Percentiles rank a stretch among this genome's conserved stretches.
Conservation (phyloP, 148 eudicot genomes). For the Diospyros lotus region DNA sequence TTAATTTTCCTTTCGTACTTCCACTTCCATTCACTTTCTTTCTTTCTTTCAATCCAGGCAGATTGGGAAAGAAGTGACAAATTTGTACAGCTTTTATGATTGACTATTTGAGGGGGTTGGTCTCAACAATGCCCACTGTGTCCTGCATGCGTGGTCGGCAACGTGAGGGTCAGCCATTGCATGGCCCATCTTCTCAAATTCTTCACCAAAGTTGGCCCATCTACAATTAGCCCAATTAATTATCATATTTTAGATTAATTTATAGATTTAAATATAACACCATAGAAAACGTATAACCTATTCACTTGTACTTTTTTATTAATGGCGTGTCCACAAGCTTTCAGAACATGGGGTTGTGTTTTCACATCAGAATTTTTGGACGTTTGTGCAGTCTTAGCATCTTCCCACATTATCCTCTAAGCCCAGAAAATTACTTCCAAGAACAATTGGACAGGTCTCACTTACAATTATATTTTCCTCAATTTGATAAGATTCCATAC, state of each 20-base stretch:
- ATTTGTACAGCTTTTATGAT: neutral
- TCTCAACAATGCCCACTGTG: neutral
- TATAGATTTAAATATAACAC: no score
- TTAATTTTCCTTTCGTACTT: no score
- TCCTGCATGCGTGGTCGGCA: constrained; percentile 2
- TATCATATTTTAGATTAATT: no score
- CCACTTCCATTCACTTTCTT: no score
- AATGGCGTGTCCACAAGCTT: no score
- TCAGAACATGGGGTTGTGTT: neutral
- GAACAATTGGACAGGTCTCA: neutral
- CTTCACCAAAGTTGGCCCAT: no score
- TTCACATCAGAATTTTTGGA: neutral
- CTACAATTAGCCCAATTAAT: no score
- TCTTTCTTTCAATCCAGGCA: no score
- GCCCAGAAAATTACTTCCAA: neutral
- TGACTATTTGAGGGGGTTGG: neutral
- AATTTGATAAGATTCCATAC: no score
- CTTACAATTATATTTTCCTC: no score
- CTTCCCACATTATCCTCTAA: neutral
- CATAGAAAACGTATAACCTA: no score
- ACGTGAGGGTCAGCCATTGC: neutral
- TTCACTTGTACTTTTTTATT: no score
- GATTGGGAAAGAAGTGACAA: neutral
- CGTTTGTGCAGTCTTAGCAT: neutral
- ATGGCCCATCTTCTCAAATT: neutral